Evolutionary conservation across 164 flowering plant genomes (phyloP), one percentile per base, ranked within the genome.

Genomic region (Malania oleifera): DNA sequence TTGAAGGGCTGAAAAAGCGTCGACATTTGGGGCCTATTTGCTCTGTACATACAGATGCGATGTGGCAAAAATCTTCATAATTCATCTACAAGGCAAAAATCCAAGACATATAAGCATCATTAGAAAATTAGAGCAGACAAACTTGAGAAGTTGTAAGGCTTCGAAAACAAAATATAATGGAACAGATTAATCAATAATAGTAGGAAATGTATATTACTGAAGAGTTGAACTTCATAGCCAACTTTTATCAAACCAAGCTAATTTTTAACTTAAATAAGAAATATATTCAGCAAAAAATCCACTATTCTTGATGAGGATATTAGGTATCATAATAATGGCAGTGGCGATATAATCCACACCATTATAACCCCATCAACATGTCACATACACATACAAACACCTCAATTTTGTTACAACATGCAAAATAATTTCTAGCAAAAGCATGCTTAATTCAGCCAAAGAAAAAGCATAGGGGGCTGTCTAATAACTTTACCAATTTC

Each of bases 41-140:
- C 73, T 93, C 97, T 22, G 95, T 73, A 74, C 99, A 93, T 52
- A 88, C 95, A 44, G 99, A 86, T 43, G 96, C 96, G 70, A 93
- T 93, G 73, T 88, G 97, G 77, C 99, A 93, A 74, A 93, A 93
- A 69, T 93, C 99, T 77, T 93, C 97, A 79, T 93, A 93, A 54
- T 93, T 90, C 99, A 93, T 93, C 99, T 93, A 70, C 63, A 76
- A 47, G 39, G 73, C 46, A 38, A 64, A 9, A 58, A 44, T 26
- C 18, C 3, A 54, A 47, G 0, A 25, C 3, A 18, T 27, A 20
- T 26, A 27, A 55, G 57, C 28, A 49, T 56, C 47, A 57, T 17
- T 7, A n/a, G 24, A 38, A 38, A 7, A 12, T 1, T n/a, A n/a
- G 3, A 52, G 12, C 3, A 35, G 12, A 34, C n/a, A 55, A 50